Conservation (phyloP, 108 stramenopile species). For the Skeletonema tropicum region DNA sequence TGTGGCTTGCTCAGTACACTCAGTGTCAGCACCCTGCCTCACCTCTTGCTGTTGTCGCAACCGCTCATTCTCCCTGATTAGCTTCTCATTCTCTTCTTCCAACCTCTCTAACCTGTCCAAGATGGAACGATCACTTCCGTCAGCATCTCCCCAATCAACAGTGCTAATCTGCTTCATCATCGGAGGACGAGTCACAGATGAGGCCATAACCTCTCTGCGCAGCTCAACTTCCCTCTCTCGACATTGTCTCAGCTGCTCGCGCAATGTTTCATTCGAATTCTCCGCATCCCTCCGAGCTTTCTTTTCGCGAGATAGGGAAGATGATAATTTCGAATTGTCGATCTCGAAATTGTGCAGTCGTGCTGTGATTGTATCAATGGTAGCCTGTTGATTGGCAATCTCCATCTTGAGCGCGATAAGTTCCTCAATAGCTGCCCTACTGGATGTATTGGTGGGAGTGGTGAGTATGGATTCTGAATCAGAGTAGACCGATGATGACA, state of each 20-base stretch:
- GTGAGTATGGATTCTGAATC: not conserved
- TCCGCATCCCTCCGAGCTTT: not conserved
- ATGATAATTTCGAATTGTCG: not conserved
- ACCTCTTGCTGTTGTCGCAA: not conserved
- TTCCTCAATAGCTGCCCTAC: not conserved
- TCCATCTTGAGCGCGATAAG: not conserved
- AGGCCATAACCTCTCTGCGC: not conserved
- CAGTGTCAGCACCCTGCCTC: not conserved
- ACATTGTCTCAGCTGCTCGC: not conserved
- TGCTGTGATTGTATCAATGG: not conserved
- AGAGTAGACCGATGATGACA: not conserved
- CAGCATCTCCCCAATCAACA: constrained; percentile 4
- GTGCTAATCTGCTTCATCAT: not conserved
- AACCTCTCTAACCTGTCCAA: not conserved
- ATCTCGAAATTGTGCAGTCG: not conserved
- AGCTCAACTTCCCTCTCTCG: constrained; percentile 1
- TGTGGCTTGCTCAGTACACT: not conserved
- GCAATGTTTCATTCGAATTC: not conserved
- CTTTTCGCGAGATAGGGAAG: not conserved
- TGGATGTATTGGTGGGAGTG: not conserved
- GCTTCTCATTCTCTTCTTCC: not conserved
- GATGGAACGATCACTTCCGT: not conserved
- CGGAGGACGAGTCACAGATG: not conserved
- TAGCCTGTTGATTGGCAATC: constrained; percentile 3
- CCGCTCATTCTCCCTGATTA: not conserved